Evolutionary conservation across 2,329 filamentous ascomycete genomes (phyloP).

Genomic region (Thermoascus crustaceus): DNA sequence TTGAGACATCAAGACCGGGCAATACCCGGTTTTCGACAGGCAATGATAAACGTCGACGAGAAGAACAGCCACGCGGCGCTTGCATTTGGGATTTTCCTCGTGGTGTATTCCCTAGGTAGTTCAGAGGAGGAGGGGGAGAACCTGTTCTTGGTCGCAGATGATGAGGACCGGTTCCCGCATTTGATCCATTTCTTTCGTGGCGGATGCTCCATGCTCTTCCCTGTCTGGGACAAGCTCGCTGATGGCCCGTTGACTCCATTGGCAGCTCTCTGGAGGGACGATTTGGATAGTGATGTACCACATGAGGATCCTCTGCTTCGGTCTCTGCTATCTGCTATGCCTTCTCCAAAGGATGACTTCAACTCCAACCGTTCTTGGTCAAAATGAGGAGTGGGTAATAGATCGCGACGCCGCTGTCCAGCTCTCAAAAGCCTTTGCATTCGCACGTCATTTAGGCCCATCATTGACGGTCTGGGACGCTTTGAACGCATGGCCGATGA

Average conservation of each 20-base stretch:
- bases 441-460: not conserved
- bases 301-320: not conserved
- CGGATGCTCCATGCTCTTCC: constrained; percentile 16
- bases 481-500: not conserved
- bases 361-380: not conserved
- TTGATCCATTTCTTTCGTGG: constrained; percentile 17
- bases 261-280: not conserved
- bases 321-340: not conserved
- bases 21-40: constrained; percentile 16
- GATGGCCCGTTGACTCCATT: constrained; percentile 5
- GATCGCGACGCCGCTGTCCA: not conserved
- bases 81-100: constrained; percentile 13
- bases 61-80: constrained; percentile 14
- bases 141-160: constrained; percentile 10
- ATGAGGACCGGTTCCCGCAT: constrained; percentile 4
- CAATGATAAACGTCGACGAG: constrained; percentile 8
- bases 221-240: constrained; percentile 14
- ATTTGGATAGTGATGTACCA: not conserved
- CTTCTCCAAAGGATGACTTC: not conserved
- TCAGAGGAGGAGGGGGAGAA: constrained; percentile 12
- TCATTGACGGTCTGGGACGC: not conserved
- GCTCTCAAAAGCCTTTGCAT: not conserved
- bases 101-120: constrained; percentile 13
- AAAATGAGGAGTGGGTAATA: too few relatives aligned
- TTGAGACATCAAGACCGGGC: constrained; percentile 15